Conservation (phyloP, 768 basidiomycete genomes). For the Leccinum longicurvipes region DNA sequence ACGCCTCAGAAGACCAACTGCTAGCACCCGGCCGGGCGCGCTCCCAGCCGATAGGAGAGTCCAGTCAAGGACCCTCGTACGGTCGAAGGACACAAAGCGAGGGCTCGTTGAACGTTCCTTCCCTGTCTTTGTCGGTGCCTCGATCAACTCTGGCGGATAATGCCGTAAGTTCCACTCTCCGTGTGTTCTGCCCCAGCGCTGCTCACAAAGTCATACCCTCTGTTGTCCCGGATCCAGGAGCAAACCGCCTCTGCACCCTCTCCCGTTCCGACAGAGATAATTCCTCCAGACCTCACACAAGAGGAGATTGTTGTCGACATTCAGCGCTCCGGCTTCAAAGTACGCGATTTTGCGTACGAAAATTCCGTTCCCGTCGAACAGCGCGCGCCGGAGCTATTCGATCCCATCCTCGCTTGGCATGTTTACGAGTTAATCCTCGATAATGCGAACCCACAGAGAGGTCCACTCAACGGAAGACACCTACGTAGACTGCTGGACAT, state of each 20-base stretch:
- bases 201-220: slow-evolving; percentile 4
- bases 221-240: slow-evolving; percentile 9
- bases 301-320: slow-evolving; percentile 34
- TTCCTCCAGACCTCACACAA: slow-evolving; percentile 30
- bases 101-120: slow-evolving; percentile 5
- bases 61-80: slow-evolving; percentile 21
- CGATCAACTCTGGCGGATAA: slow-evolving; percentile 18
- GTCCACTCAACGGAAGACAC: slow-evolving; percentile 19
- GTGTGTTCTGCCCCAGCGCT: neutral
- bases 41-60: slow-evolving; percentile 25
- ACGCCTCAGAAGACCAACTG: slow-evolving; percentile 7
- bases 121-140: slow-evolving; percentile 10
- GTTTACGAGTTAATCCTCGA: slow-evolving; percentile 27
- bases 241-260: slow-evolving; percentile 25
- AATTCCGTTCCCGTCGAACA: slow-evolving; percentile 9
- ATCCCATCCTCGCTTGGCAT: slow-evolving; percentile 30
- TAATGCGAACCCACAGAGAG: slow-evolving; percentile 17
- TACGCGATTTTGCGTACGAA: slow-evolving; percentile 33
- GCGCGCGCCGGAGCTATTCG: slow-evolving; percentile 27
- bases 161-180: slow-evolving; percentile 17
- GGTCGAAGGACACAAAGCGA: slow-evolving; percentile 28
- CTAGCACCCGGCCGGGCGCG: slow-evolving; percentile 12
- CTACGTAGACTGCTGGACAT: slow-evolving; percentile 30
- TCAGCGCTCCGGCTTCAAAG: slow-evolving; percentile 27
- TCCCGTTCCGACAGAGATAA: slow-evolving; percentile 33